These are phyloP conservation scores for Nicotiana undulata DNA, from an alignment of 257 asterid species.

Conservation along the genomic window DNA sequence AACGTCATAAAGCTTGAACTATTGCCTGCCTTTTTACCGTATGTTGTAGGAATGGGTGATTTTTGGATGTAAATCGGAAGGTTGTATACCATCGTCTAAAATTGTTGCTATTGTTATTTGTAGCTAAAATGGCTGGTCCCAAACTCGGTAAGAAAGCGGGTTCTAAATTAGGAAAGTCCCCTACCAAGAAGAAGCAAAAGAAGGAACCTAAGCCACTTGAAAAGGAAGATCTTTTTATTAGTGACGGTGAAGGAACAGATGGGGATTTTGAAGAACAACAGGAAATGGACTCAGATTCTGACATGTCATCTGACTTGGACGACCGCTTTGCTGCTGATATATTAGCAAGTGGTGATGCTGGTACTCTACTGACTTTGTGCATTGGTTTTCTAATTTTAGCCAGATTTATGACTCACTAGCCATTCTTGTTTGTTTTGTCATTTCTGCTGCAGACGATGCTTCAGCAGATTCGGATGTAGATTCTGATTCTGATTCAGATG, in stretches of 20 bases:
- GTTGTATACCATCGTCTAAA: not conserved
- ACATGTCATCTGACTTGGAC: conserved; percentile 67
- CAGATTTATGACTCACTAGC: not conserved
- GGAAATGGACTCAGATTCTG: conserved; percentile 47
- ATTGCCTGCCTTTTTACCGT: no score
- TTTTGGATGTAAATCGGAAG: not conserved
- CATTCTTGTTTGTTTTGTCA: not conserved
- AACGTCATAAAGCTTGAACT: no score
- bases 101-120: not conserved
- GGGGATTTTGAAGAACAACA: conserved; percentile 33
- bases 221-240: conserved; percentile 35
- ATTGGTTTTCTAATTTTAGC: not conserved
- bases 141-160: conserved; percentile 33
- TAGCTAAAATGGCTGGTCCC: conserved; percentile 57
- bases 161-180: conserved; percentile 16
- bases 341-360: conserved; percentile 62
- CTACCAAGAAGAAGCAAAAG: conserved; percentile 63
- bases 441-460: not conserved
- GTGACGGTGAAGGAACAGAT: conserved; percentile 40
- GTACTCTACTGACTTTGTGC: conserved; percentile 21
- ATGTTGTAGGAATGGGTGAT: no score
- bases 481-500: conserved; percentile 64
- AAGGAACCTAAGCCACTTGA: conserved; percentile 17
- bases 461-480: conserved; percentile 35
- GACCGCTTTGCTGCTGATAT: conserved; percentile 68